Evolutionary conservation across 768 basidiomycete genomes (phyloP).

Genomic region (Leccinum sublutescens): DNA sequence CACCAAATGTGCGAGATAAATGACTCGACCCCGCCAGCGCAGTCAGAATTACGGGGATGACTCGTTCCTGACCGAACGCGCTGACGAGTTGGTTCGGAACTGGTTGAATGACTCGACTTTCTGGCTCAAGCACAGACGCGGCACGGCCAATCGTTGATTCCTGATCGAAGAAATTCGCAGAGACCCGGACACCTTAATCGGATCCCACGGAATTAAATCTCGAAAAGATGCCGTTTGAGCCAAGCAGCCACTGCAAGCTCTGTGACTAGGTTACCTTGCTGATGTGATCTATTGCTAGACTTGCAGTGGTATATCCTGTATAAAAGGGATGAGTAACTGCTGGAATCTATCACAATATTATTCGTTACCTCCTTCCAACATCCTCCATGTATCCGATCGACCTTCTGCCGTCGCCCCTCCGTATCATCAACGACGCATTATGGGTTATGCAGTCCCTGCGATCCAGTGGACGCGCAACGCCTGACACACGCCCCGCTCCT

Average conservation of each 20-base stretch:
- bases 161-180: constrained; percentile 16
- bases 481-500: constrained; percentile 36
- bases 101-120: constrained; percentile 12
- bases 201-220: constrained; percentile 24
- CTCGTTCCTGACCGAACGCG: constrained; percentile 26
- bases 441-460: constrained; percentile 47
- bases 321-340: constrained; percentile 22
- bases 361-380: constrained; percentile 2
- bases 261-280: constrained; percentile 35
- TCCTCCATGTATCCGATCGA: constrained; percentile 30
- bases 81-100: constrained; percentile 16
- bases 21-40: constrained; percentile 16
- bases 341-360: constrained; percentile 7
- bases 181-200: constrained; percentile 13
- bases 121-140: constrained; percentile 20
- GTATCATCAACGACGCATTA: constrained; percentile 47
- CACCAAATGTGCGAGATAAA: constrained; percentile 9
- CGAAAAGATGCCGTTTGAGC: constrained; percentile 31
- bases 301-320: constrained; percentile 33
- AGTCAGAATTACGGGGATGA: constrained; percentile 4
- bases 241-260: constrained; percentile 30
- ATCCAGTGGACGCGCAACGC: constrained; percentile 29
- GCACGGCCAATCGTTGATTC: constrained; percentile 23
- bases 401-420: constrained; percentile 53
- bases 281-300: constrained; percentile 28